These are phyloP conservation scores for Lathyrus sativus DNA, from an alignment of 306 rosid genomes.

Conservation along the genomic window DNA sequence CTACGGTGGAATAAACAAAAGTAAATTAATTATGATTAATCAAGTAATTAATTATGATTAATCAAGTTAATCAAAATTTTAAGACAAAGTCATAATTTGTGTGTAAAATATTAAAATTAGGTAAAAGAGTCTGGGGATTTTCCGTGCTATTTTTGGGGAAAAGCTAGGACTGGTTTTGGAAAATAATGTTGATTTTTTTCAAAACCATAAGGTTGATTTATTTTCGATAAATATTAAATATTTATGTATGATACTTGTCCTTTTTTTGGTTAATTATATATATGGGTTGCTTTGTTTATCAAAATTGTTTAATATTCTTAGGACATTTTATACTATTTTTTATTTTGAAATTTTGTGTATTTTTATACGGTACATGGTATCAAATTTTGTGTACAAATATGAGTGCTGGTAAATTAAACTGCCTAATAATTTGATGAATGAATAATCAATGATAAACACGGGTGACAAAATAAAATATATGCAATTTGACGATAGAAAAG, in stretches of 20 bases:
- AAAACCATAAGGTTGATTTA: conserved; percentile 40
- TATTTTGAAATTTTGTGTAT: too few species aligned
- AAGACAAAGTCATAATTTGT: conserved; percentile 36
- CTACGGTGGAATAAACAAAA: conserved; percentile 36
- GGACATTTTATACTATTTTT: too few species aligned
- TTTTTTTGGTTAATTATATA: conserved; percentile 30
- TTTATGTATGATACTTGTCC: conserved; percentile 41
- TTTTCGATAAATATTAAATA: neutral
- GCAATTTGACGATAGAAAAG: neutral
- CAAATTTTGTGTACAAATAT: too few species aligned
- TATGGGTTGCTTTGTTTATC: conserved; percentile 16
- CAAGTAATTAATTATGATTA: conserved; percentile 36
- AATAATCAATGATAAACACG: too few species aligned
- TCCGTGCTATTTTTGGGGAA: conserved; percentile 37
- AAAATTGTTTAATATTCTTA: too few species aligned
- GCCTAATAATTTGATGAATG: neutral
- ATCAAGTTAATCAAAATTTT: conserved; percentile 42
- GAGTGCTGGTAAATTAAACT: neutral
- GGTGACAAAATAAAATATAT: neutral
- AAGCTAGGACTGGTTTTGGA: conserved; percentile 46
- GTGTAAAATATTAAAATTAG: conserved; percentile 49
- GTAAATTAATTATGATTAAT: conserved; percentile 24
- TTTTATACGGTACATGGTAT: too few species aligned
- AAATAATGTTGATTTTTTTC: conserved; percentile 44
- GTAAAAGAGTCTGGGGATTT: conserved; percentile 33